phyloP scores from a whole-genome alignment of 2,329 filamentous ascomycete species.

The Penicillium sp. region DNA sequence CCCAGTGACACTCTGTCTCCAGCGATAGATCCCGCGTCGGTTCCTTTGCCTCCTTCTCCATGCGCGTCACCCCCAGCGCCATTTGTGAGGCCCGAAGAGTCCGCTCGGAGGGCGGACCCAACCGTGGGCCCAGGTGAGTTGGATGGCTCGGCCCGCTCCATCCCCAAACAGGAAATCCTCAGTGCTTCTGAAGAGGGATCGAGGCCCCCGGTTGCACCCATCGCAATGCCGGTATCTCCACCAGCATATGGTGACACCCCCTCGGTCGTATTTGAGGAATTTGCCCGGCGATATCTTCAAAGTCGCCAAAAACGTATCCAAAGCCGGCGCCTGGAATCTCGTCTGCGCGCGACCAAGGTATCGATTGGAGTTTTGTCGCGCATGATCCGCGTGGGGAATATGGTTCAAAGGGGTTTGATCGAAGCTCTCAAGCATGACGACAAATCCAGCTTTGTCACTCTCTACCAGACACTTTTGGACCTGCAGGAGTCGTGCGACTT shows the following conservation, averaged over 20 bases:
- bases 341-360: slow-evolving; percentile 37
- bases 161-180: slow-evolving; percentile 18
- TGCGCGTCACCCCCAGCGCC: slow-evolving; percentile 12
- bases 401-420: slow-evolving; percentile 41
- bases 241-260: slow-evolving; percentile 13
- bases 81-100: slow-evolving; percentile 18
- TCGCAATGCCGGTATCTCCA: slow-evolving; percentile 9
- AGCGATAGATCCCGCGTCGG: slow-evolving; percentile 21
- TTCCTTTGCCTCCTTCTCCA: slow-evolving; percentile 20
- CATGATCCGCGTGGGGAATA: slow-evolving; percentile 37
- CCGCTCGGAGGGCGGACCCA: slow-evolving; percentile 11
- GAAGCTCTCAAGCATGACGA: slow-evolving; percentile 43
- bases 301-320: slow-evolving; percentile 39
- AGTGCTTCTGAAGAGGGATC: slow-evolving; percentile 15
- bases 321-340: slow-evolving; percentile 36
- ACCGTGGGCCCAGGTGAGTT: slow-evolving; percentile 32
- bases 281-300: slow-evolving; percentile 39
- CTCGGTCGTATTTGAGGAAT: slow-evolving; percentile 39
- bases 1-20: slow-evolving; percentile 32
- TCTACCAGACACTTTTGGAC: slow-evolving; percentile 41
- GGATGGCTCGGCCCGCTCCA: slow-evolving; percentile 27
- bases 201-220: slow-evolving; percentile 3
- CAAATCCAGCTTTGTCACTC: slow-evolving; percentile 39
- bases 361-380: slow-evolving; percentile 41
- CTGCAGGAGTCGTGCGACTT: slow-evolving; percentile 40